Conservation (phyloP, 495 filamentous ascomycete genomes). For the Haplographium delicatum region DNA sequence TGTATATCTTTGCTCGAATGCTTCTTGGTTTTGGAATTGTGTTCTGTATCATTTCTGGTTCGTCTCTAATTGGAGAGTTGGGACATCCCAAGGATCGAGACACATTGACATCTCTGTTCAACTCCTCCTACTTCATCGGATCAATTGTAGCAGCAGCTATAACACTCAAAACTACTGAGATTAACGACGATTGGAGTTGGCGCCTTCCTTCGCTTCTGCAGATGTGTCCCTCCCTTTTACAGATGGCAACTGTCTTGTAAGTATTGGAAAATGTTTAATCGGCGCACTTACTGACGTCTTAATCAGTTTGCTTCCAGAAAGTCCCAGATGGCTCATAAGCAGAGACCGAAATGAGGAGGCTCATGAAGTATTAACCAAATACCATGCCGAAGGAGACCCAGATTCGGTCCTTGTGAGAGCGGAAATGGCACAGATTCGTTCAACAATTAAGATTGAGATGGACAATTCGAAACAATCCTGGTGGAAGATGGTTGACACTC, state of each 20-base stretch:
- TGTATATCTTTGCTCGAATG: slow-evolving; percentile 62
- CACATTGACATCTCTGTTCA: slow-evolving; percentile 62
- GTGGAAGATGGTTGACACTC: slow-evolving; percentile 41
- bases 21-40: slow-evolving; percentile 62
- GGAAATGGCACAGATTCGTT: slow-evolving; percentile 47
- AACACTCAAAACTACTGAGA: slow-evolving; percentile 9
- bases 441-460: slow-evolving; percentile 46
- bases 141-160: slow-evolving; percentile 18
- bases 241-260: slow-evolving; percentile 17
- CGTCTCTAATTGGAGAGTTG: slow-evolving; percentile 60
- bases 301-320: slow-evolving; percentile 40
- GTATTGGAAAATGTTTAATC: not conserved
- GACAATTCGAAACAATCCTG: slow-evolving; percentile 36
- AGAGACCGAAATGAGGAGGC: slow-evolving; percentile 52
- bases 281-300: slow-evolving; percentile 11
- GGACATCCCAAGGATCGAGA: slow-evolving; percentile 61
- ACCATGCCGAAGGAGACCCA: slow-evolving; percentile 51
- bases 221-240: slow-evolving; percentile 17
- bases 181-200: slow-evolving; percentile 17
- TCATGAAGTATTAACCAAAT: slow-evolving; percentile 48
- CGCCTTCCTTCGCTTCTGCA: slow-evolving; percentile 21
- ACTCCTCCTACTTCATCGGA: slow-evolving; percentile 55
- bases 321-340: slow-evolving; percentile 53
- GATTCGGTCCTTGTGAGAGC: slow-evolving; percentile 49
- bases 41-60: slow-evolving; percentile 60